These are phyloP conservation scores for Thraustochytrium sp. DNA, from an alignment of 352 stramenopile species.

Conservation along the genomic window DNA sequence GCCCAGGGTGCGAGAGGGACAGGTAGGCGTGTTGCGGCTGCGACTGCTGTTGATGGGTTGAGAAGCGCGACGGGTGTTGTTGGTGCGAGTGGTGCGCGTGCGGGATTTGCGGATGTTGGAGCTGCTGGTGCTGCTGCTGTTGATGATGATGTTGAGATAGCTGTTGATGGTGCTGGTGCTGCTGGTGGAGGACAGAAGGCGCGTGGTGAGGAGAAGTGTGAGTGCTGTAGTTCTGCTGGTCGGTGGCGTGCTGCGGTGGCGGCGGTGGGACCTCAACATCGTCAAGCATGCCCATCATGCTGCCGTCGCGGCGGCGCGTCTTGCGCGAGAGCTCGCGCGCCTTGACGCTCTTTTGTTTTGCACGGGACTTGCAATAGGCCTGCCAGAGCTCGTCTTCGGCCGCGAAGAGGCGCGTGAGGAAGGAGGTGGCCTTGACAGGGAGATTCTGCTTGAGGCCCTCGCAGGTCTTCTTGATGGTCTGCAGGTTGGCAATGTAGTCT, in stretches of 20 bases:
- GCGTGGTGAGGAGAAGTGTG: too few relatives aligned
- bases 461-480: slow-evolving; percentile 9
- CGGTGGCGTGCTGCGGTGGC: background rate
- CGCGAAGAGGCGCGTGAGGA: background rate
- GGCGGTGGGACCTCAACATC: background rate
- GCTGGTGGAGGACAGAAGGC: background rate
- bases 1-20: background rate
- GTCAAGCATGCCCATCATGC: background rate
- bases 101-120: background rate
- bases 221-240: background rate
- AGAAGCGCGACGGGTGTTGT: background rate
- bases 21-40: background rate
- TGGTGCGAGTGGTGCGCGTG: background rate
- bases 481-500: slow-evolving; percentile 3
- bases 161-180: background rate
- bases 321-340: background rate
- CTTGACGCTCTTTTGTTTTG: slow-evolving; percentile 20
- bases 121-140: background rate
- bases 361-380: slow-evolving; percentile 15
- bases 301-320: background rate
- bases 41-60: background rate
- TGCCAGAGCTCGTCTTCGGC: slow-evolving; percentile 11
- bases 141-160: background rate
- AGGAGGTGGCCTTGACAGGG: background rate
- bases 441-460: background rate